Percentiles rank a stretch among this genome's conserved stretches.
These are phyloP conservation scores for Stephanodiscus minutulus DNA, from an alignment of 108 stramenopile species.

Conservation along the genomic window DNA sequence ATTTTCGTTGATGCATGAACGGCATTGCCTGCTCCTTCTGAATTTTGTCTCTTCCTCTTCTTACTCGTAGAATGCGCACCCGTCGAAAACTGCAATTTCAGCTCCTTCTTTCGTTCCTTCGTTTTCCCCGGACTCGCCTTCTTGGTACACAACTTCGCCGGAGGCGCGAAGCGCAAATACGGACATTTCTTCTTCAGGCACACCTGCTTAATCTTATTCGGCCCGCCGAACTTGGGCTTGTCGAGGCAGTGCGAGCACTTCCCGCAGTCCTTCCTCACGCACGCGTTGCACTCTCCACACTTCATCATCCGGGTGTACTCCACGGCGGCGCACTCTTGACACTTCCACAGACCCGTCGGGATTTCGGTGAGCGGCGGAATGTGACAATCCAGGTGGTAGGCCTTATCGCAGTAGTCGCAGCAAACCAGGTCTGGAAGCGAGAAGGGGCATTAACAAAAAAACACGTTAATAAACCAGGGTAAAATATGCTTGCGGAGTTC, in stretches of 20 bases:
- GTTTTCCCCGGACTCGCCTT: neutral
- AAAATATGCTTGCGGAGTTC: neutral
- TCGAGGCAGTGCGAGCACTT: slow-evolving; percentile 34
- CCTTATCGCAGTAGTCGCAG: slow-evolving; percentile 48
- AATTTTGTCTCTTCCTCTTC: slow-evolving; percentile 13
- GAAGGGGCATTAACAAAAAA: neutral
- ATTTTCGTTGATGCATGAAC: neutral
- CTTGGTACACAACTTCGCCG: slow-evolving; percentile 29
- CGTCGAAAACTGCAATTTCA: slow-evolving; percentile 16
- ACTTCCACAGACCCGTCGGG: slow-evolving; percentile 45
- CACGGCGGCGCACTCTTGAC: slow-evolving; percentile 47
- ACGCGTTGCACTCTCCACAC: slow-evolving; percentile 48
- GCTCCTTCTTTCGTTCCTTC: slow-evolving; percentile 7
- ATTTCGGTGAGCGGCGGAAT: slow-evolving; percentile 39
- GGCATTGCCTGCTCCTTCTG: no score
- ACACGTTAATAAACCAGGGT: neutral
- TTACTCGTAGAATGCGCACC: neutral
- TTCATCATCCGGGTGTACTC: slow-evolving; percentile 38
- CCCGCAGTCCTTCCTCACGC: slow-evolving; percentile 42
- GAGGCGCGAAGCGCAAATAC: slow-evolving; percentile 42
- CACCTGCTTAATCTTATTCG: slow-evolving; percentile 22
- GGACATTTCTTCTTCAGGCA: slow-evolving; percentile 37
- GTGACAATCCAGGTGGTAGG: slow-evolving; percentile 42
- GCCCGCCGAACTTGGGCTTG: slow-evolving; percentile 48
- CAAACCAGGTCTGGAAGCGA: slow-evolving; percentile 36